Evolutionary conservation across 2,329 filamentous ascomycete genomes (phyloP).

Genomic region (Curvularia sp.): DNA sequence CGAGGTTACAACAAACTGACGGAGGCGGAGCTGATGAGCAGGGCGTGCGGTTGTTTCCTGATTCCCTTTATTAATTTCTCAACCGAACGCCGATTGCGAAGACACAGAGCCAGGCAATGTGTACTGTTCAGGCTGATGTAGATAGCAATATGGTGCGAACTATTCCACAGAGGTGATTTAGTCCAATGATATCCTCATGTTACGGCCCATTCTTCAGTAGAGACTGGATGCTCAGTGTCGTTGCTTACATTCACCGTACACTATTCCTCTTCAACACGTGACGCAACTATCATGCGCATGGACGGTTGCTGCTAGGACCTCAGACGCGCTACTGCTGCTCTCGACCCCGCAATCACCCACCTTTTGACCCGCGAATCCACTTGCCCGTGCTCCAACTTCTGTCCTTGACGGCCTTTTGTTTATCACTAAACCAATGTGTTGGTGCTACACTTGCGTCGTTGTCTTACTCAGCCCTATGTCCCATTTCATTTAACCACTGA

Average conservation of each 20-base stretch:
- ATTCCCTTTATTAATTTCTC: constrained; percentile 27
- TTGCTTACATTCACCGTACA: background rate
- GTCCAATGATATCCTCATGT: background rate
- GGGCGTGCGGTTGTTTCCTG: constrained; percentile 25
- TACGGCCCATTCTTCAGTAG: background rate
- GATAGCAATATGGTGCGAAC: constrained; percentile 13
- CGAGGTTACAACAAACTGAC: constrained; percentile 1
- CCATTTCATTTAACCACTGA: background rate
- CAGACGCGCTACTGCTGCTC: constrained; percentile 12
- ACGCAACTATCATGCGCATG: constrained; percentile 14
- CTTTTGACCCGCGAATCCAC: constrained; percentile 10
- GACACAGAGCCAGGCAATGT: constrained; percentile 9
- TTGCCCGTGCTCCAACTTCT: constrained; percentile 8
- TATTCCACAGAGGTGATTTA: constrained; percentile 6
- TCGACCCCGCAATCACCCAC: constrained; percentile 25
- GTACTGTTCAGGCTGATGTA: constrained; percentile 16
- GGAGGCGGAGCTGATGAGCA: background rate
- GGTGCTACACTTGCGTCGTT: background rate
- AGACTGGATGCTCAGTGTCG: background rate
- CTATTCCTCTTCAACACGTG: constrained; percentile 7
- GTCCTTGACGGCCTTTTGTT: constrained; percentile 1
- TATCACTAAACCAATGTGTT: background rate
- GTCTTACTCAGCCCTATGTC: background rate
- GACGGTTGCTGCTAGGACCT: constrained; percentile 7
- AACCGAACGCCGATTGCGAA: constrained; percentile 13